phyloP scores from a whole-genome alignment of 768 basidiomycete genomes.

The Kwoniella shandongensis region DNA sequence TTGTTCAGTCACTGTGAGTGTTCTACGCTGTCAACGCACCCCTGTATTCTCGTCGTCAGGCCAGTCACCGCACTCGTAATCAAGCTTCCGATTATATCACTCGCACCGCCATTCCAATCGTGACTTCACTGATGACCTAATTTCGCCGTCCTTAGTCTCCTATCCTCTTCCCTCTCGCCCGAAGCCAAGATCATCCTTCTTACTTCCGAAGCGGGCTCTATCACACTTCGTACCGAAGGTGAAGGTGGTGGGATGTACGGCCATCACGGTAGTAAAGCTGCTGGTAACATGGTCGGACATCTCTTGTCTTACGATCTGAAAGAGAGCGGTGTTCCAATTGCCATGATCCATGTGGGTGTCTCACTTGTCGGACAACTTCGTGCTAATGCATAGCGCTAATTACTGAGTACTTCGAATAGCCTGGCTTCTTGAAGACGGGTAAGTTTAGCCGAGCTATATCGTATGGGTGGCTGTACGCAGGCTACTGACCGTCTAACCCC shows the following conservation, averaged over 20 bases:
- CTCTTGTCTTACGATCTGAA: slow-evolving; percentile 56
- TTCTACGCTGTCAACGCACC: neutral
- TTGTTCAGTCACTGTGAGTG: slow-evolving; percentile 31
- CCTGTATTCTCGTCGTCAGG: neutral
- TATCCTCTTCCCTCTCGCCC: slow-evolving; percentile 39
- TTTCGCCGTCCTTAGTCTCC: slow-evolving; percentile 22
- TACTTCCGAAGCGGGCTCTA: slow-evolving; percentile 59
- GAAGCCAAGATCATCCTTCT: slow-evolving; percentile 57
- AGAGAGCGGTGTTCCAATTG: slow-evolving; percentile 55
- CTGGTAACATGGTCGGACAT: slow-evolving; percentile 59
- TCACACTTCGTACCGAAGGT: slow-evolving; percentile 55
- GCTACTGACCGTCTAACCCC: neutral
- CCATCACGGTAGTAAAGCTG: slow-evolving; percentile 60
- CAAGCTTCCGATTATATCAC: neutral
- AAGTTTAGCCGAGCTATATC: slow-evolving; percentile 21
- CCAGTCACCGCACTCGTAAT: neutral
- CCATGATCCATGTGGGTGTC: slow-evolving; percentile 57
- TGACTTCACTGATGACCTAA: neutral
- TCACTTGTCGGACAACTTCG: no score
- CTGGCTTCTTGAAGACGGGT: slow-evolving; percentile 59
- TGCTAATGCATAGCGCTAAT: neutral
- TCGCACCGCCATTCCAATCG: no score
- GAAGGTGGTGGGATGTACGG: slow-evolving; percentile 61
- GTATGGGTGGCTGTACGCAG: neutral
- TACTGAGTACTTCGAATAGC: slow-evolving; percentile 43